A percentile compares a stretch with the other conserved stretches of the same genome.
Evolutionary conservation across 1,139 yeast species (phyloP).

Genomic region (Spathaspora sp.): DNA sequence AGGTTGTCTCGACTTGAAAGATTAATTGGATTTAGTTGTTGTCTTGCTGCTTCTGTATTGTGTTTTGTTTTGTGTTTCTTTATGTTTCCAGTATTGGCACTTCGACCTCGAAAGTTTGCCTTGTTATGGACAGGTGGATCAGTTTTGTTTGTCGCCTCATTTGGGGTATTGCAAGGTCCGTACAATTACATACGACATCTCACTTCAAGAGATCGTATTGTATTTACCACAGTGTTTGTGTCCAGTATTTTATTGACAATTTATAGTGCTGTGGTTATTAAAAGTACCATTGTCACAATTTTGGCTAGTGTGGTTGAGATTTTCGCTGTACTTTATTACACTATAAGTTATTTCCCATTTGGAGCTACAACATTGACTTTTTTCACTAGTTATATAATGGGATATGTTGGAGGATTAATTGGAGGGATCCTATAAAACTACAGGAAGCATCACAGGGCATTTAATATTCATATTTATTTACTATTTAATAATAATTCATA

Average conservation of each 20-base stretch:
- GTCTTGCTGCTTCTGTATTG: conserved; percentile 70
- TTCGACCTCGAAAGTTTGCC: conserved; percentile 90
- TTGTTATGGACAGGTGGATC: conserved; percentile 92
- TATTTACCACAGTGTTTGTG: conserved; percentile 79
- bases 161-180: conserved; percentile 93
- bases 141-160: conserved; percentile 78
- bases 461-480: conserved; percentile 1
- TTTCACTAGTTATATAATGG: conserved; percentile 75
- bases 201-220: conserved; percentile 69
- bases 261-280: conserved; percentile 51
- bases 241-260: conserved; percentile 70
- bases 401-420: conserved; percentile 67
- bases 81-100: conserved; percentile 83
- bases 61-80: conserved; percentile 84
- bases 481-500: background rate
- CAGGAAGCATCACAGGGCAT: background rate
- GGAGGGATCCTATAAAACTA: conserved; percentile 36
- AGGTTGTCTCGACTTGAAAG: conserved; percentile 76
- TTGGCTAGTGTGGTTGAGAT: conserved; percentile 75
- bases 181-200: conserved; percentile 73
- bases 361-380: conserved; percentile 87
- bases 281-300: conserved; percentile 75
- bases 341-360: conserved; percentile 91
- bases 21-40: conserved; percentile 72
- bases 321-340: conserved; percentile 83